Percentiles rank a stretch among this genome's conserved stretches.
Evolutionary conservation across 2,329 filamentous ascomycete genomes (phyloP).

Genomic region (Beauveria brongniartii): DNA sequence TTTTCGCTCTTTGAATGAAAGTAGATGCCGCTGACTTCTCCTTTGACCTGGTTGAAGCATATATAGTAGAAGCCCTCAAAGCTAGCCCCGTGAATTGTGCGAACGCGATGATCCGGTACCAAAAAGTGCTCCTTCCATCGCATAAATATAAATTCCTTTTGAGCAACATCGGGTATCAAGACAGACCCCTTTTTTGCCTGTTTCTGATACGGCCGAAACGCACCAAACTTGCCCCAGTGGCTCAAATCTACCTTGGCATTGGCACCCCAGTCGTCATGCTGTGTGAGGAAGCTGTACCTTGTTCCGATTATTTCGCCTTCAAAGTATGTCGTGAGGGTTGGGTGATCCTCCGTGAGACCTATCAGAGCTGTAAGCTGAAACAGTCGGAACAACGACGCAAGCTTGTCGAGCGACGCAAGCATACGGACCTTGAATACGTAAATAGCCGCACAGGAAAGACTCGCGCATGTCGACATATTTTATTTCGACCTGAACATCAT

Average conservation of each 20-base stretch:
- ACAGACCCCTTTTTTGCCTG: conserved; percentile 48
- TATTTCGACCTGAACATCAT: conserved; percentile 94
- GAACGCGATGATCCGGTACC: conserved; percentile 87
- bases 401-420: conserved; percentile 14
- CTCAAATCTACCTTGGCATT: conserved; percentile 84
- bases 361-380: conserved; percentile 10
- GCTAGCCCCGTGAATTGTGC: conserved; percentile 85
- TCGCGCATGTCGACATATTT: conserved; percentile 93
- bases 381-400: conserved; percentile 11
- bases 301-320: conserved; percentile 96
- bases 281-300: conserved; percentile 89
- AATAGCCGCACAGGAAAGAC: conserved; percentile 88
- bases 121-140: conserved; percentile 98
- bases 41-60: conserved; percentile 88
- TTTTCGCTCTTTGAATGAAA: conserved; percentile 98
- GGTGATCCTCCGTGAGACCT: conserved; percentile 93
- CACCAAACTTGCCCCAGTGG: conserved; percentile 86
- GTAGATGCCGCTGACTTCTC: conserved; percentile 86
- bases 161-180: conserved; percentile 59
- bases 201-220: conserved; percentile 69
- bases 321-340: conserved; percentile 96
- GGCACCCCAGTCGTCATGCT: conserved; percentile 84
- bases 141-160: conserved; percentile 92
- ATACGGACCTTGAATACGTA: conserved; percentile 77
- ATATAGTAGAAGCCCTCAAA: conserved; percentile 99